Evolutionary conservation across 139 green algal species (phyloP).

Genomic region (Haematococcus sp.): DNA sequence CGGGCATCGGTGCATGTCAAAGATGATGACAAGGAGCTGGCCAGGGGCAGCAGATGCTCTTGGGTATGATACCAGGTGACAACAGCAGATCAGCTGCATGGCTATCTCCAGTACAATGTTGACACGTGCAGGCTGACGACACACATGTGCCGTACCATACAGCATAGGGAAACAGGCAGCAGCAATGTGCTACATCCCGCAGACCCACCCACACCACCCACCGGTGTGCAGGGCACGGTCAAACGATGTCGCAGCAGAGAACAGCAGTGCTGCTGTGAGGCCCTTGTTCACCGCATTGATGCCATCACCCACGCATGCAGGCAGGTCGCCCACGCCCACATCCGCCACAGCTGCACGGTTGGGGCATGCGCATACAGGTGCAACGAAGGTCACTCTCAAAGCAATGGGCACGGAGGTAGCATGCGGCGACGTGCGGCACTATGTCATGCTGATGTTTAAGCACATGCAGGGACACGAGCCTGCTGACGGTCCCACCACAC

Average conservation of each 20-base stretch:
- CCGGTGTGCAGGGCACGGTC: slow-evolving; percentile 8
- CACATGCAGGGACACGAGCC: neutral
- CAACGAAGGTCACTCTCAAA: too few relatives aligned
- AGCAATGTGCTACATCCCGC: neutral
- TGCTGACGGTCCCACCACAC: neutral
- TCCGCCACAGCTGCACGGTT: slow-evolving; percentile 9
- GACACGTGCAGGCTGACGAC: too few relatives aligned
- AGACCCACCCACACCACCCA: neutral
- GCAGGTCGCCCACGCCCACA: neutral
- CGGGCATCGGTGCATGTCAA: too few relatives aligned
- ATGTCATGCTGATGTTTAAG: too few relatives aligned
- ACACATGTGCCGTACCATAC: too few relatives aligned
- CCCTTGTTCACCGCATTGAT: slow-evolving; percentile 3
- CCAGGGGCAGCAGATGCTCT: too few relatives aligned
- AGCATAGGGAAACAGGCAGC: neutral
- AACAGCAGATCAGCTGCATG: neutral
- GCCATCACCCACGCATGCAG: neutral
- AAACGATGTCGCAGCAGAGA: neutral
- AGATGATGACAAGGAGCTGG: too few relatives aligned
- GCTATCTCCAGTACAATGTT: too few relatives aligned
- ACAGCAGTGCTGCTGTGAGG: neutral
- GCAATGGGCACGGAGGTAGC: too few relatives aligned
- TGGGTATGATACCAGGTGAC: too few relatives aligned
- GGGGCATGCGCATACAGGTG: too few relatives aligned
- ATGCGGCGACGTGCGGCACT: too few relatives aligned